Evolutionary conservation across 495 filamentous ascomycete species (phyloP).

Genomic region (Aspergillus conjunctus): DNA sequence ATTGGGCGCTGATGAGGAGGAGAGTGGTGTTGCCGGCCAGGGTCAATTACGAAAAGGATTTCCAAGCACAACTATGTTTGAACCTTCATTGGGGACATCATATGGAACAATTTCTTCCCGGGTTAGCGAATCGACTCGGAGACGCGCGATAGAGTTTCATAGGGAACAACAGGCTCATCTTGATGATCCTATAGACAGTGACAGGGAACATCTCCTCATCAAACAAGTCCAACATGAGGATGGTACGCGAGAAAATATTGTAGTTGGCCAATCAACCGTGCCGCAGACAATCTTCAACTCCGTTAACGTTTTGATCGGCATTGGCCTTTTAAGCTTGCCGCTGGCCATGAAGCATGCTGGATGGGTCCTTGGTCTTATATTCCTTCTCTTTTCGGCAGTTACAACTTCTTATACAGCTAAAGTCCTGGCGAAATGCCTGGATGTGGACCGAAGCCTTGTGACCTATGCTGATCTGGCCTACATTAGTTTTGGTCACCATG

Average conservation of each 20-base stretch:
- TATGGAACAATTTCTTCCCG: constrained; percentile 77
- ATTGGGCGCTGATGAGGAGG: constrained; percentile 28
- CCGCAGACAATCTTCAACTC: constrained; percentile 97
- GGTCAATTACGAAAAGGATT: constrained; percentile 27
- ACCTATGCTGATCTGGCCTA: constrained; percentile 95
- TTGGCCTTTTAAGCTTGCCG: constrained; percentile 86
- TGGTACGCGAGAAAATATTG: constrained; percentile 76
- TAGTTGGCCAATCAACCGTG: constrained; percentile 89
- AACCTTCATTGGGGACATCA: constrained; percentile 67
- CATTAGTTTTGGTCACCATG: constrained; percentile 84
- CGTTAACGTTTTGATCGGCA: constrained; percentile 91
- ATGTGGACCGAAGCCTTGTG: constrained; percentile 75
- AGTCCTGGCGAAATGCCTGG: constrained; percentile 84
- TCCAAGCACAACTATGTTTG: constrained; percentile 30
- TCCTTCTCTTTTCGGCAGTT: constrained; percentile 71
- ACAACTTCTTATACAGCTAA: constrained; percentile 86
- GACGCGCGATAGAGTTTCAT: constrained; percentile 71
- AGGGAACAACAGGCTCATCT: constrained; percentile 63
- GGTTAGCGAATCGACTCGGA: constrained; percentile 67
- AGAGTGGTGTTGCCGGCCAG: constrained; percentile 22
- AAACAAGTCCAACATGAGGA: constrained; percentile 85
- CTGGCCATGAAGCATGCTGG: constrained; percentile 88
- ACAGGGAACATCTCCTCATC: constrained; percentile 77
- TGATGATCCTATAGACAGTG: constrained; percentile 56
- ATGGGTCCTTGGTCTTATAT: constrained; percentile 80